phyloP scores from a whole-genome alignment of 208 protist genomes.

The Acanthamoeba healyi region DNA sequence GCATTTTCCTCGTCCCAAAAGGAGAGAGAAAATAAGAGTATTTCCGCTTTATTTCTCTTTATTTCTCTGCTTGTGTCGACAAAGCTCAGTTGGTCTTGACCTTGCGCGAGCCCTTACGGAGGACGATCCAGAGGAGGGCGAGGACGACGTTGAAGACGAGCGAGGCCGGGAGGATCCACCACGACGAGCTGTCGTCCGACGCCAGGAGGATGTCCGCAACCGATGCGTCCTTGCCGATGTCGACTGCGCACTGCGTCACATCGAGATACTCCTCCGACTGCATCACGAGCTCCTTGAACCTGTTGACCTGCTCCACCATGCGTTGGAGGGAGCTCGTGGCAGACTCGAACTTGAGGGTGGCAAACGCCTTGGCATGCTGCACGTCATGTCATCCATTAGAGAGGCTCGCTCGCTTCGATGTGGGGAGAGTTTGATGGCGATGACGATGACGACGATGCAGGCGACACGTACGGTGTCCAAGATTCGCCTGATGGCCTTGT shows the following conservation, averaged over 20 bases:
- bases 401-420: too few relatives aligned
- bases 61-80: background rate
- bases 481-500: background rate
- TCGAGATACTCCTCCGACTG: slow-evolving; percentile 25
- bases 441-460: too few relatives aligned
- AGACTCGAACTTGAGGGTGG: background rate
- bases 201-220: background rate
- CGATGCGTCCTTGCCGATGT: background rate
- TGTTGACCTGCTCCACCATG: background rate
- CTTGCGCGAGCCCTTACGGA: slow-evolving; percentile 8
- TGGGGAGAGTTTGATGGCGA: too few relatives aligned
- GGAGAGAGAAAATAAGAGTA: too few relatives aligned
- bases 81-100: slow-evolving; percentile 47
- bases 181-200: slow-evolving; percentile 4
- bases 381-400: too few relatives aligned
- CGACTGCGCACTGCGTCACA: background rate
- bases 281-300: background rate
- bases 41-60: background rate
- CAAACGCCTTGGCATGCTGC: background rate
- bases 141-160: background rate
- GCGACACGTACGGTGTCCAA: background rate
- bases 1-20: too few relatives aligned
- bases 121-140: background rate
- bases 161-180: slow-evolving; percentile 38
- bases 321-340: background rate